Evolutionary conservation across 495 filamentous ascomycete genomes (phyloP), one percentile per base, ranked within the genome.

Genomic region (Astrothelium macrocarpum): DNA sequence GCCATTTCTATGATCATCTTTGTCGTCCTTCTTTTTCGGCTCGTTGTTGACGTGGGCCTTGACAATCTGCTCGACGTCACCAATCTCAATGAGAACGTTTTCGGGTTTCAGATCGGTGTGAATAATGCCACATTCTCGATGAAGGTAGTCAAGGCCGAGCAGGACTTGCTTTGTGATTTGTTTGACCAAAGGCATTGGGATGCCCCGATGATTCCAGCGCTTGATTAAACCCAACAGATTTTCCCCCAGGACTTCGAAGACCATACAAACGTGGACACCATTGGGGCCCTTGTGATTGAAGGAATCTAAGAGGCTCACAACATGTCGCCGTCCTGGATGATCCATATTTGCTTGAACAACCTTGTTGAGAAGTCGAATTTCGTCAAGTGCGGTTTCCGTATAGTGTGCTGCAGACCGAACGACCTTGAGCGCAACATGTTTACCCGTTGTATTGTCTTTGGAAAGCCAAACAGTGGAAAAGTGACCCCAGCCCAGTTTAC

Each of bases 401-500:
- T 98, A 98, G 78, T 98, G 94, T 46, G 91, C 91, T 59, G 94
- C 94, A 46, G 92, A 97, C 63, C 94, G 88, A 59, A 98, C 94
- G 28, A 98, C 94, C 78, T 98, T 98, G 66, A 98, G 82, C 42
- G 94, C 94, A 71, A 98, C 94, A 76, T 98, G 94, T 73, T 95
- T 96, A 66, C 87, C 87, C 45, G 85, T 91, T 31, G 84, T 86
- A 69, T 94, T 96, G 77, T 98, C 94, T 70, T 86, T 82, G 65
- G 95, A 97, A 60, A 98, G 78, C 94, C 94, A 98, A 53, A 98
- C 94, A 1, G 94, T 98, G 1, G 93, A 97, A 79, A 98, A 98
- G 72, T 98, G 94, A 68, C 94, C 94, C 94, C 94, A 98, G 45
- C 94, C 94, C 25, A 98, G 82, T 79, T 98, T 98, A 74, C 94